Conservation (phyloP, 805 yeast species). For the Lipomyces lipofer region DNA sequence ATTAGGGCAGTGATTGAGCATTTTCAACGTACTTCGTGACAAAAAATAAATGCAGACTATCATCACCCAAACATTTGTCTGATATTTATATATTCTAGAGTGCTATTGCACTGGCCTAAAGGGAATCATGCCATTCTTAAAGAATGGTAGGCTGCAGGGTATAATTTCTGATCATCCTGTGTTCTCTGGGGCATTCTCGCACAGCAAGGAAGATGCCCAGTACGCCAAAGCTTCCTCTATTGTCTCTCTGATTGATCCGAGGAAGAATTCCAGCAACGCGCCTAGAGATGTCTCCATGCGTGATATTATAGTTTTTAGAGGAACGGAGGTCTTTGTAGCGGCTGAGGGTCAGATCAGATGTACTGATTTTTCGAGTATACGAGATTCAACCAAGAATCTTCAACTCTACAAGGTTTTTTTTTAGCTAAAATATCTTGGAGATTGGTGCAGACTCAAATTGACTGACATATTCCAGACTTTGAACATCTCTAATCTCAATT, state of each 20-base stretch:
- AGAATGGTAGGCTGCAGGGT: slow-evolving; percentile 11
- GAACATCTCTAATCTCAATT: slow-evolving; percentile 16
- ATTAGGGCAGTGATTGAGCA: too few relatives aligned
- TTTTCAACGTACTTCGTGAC: too few relatives aligned
- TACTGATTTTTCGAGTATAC: slow-evolving; percentile 13
- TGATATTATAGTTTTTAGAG: slow-evolving; percentile 19
- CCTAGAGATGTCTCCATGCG: neutral
- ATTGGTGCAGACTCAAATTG: too few relatives aligned
- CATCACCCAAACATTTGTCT: too few relatives aligned
- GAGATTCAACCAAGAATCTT: slow-evolving; percentile 4
- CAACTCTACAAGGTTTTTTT: slow-evolving; percentile 18
- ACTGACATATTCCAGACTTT: slow-evolving; percentile 19
- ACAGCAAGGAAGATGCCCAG: neutral
- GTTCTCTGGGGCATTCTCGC: slow-evolving; percentile 3
- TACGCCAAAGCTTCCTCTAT: neutral
- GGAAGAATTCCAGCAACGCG: neutral
- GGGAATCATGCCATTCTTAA: slow-evolving; percentile 15
- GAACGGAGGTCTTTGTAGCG: slow-evolving; percentile 22
- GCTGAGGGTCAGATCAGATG: slow-evolving; percentile 21
- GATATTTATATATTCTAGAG: too few relatives aligned
- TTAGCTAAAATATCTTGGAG: neutral
- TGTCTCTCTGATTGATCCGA: neutral
- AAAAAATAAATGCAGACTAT: too few relatives aligned
- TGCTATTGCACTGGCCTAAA: too few relatives aligned
- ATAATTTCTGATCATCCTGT: slow-evolving; percentile 21